phyloP scores from a whole-genome alignment of 2,329 filamentous ascomycete species.

The Trichophyton equinum region DNA sequence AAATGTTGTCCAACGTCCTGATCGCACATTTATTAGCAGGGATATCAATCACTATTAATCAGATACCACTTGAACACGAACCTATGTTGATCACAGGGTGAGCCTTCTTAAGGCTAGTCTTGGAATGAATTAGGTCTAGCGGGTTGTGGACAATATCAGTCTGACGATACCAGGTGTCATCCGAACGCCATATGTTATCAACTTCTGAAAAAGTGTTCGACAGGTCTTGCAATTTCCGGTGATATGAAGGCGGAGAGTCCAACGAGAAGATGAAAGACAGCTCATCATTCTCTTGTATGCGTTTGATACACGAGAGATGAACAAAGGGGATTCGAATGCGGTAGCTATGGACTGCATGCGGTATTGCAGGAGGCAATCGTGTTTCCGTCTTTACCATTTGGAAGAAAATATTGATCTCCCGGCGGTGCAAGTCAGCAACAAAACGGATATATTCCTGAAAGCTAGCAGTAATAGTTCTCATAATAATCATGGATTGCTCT shows the following conservation, averaged over 20 bases:
- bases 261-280: slow-evolving; percentile 29
- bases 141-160: slow-evolving; percentile 47
- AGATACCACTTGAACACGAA: slow-evolving; percentile 17
- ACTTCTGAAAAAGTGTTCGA: slow-evolving; percentile 31
- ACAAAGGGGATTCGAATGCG: slow-evolving; percentile 36
- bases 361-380: neutral
- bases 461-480: slow-evolving; percentile 36
- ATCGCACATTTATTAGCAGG: slow-evolving; percentile 9
- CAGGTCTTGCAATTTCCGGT: slow-evolving; percentile 26
- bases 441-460: slow-evolving; percentile 21
- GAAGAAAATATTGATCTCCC: slow-evolving; percentile 37
- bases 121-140: slow-evolving; percentile 21
- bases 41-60: slow-evolving; percentile 14
- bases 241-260: slow-evolving; percentile 35
- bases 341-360: slow-evolving; percentile 18
- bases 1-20: slow-evolving; percentile 53
- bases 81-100: slow-evolving; percentile 49
- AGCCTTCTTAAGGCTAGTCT: slow-evolving; percentile 38
- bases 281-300: slow-evolving; percentile 17
- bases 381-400: slow-evolving; percentile 21
- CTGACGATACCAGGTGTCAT: slow-evolving; percentile 50
- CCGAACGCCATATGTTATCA: slow-evolving; percentile 41
- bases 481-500: slow-evolving; percentile 45
- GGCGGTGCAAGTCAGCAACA: slow-evolving; percentile 32
- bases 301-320: slow-evolving; percentile 30